Base-by-base conservation (phyloP, 768 basidiomycete genomes). In the Tricholoma flavovirens region DNA sequence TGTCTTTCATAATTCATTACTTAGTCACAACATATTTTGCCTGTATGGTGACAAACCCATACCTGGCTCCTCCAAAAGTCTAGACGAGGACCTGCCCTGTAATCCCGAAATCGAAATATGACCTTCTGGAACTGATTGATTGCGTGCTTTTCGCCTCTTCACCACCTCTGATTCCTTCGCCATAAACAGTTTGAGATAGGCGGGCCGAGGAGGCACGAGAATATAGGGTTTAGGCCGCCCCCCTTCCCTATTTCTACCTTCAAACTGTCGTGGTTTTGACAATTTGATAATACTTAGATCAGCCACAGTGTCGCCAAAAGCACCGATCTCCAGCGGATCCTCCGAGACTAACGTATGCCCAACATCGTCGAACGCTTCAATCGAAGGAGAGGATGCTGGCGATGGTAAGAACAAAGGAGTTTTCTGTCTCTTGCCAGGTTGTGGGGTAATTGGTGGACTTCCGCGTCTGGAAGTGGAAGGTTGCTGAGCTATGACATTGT, bases 341-440 rank as follows among this genome's bases (percentile, higher is more conserved):
- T 26, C 29, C 7, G 24, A 42, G 5, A 42, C 46, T 10, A 45
- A 6, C 5, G 49, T 30, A 15, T 50, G 17, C 8, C 36, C 26
- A 22, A 36, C 22, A 22, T 42, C 40, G 19, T 35, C 11, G 15
- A 32, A 8, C 9, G 40, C 17, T 10, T 21, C n/a, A 7, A 38
- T 43, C 1, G 26, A n/a, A 30, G 73, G 72, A 17, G 73, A 76
- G 55, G 64, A 57, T 1, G 73, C 67, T 5, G 75, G 75, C 38
- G 79, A 82, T 35, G 80, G 80, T 26, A 81, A 60, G 59, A 82
- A 82, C 46, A 81, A 67, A 26, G 80, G 81, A 12, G 73, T 59
- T 49, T 64, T 69, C 8, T 64, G 66, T 38, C 53, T 33, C n/a
- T n/a, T 30, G 15, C n/a, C 46, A 30, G 46, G 12, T 29, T 29